Base-by-base conservation (phyloP, 345 rosid genomes). In the Viola odorata region DNA sequence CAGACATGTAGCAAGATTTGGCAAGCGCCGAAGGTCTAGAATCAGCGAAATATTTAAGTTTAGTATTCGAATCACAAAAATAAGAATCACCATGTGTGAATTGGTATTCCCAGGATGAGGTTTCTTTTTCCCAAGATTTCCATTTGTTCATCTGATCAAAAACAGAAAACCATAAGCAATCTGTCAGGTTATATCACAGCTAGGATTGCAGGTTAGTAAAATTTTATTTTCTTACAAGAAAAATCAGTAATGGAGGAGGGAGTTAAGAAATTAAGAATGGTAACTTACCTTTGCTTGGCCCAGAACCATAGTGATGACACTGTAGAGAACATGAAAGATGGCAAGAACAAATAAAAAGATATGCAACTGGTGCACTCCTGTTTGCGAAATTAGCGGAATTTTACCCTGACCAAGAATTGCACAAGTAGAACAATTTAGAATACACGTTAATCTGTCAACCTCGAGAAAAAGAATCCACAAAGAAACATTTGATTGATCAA, bases 331-430 rank as follows among this genome's bases (percentile, higher is more conserved):
- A 59, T 89, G 96, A 84, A 77, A 81, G 7, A 78, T 83, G 2
- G 96, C 96, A 51, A 89, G 61, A 52, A 81, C 89, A 53, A 81
- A 89, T 8, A 89, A 63, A 69, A 89, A 84, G 77, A 72, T 79
- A 62, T 71, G 84, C 40, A 89, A 77, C 77, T 89, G 94, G 67
- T 71, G 84, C 42, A 82, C 36, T 54, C 96, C 94, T 12, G 79
- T 68, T 70, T 58, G 47, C 40, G 96, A 83, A 55, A 89, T 84
- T 0, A 89, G 65, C 41, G 91, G 68, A 0, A 70, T 70, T 78
- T 62, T 80, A 40, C 74, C 87, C 96, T 89, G 77, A 41, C 61
- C 50, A 39, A n/a, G 8, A 16, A 9, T 23, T 23, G 32, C 32
- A 23, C 32, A 23, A 23, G 32, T 2, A 23, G 32, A 23, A 23